phyloP scores from a whole-genome alignment of 495 filamentous ascomycete genomes.

The Penicillium salamii region DNA sequence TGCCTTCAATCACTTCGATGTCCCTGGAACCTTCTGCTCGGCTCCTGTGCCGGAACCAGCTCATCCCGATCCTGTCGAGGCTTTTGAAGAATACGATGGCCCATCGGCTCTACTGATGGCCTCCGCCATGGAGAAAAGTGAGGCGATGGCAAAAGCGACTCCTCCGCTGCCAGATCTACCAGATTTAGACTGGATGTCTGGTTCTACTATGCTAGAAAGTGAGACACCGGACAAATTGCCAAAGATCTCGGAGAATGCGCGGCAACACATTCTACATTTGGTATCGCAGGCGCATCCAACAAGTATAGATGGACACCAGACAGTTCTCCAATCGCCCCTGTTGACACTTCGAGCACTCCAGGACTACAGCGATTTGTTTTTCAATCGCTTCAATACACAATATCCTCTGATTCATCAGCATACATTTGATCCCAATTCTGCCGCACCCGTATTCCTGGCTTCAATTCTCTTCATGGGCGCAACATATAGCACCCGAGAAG shows the following conservation, averaged over 20 bases:
- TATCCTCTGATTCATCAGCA: conserved; percentile 54
- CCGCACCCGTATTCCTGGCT: conserved; percentile 46
- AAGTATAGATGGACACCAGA: conserved; percentile 37
- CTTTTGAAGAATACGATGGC: conserved; percentile 13
- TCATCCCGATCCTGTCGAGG: conserved; percentile 1
- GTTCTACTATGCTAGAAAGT: conserved; percentile 10
- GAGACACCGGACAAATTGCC: conserved; percentile 16
- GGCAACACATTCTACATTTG: conserved; percentile 39
- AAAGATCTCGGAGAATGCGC: conserved; percentile 29
- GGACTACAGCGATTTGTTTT: conserved; percentile 52
- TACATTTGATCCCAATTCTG: conserved; percentile 47
- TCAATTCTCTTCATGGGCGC: conserved; percentile 53
- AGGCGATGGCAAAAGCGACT: conserved; percentile 1
- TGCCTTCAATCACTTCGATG: conserved; percentile 32
- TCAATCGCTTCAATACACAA: conserved; percentile 51
- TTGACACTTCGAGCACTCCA: conserved; percentile 47
- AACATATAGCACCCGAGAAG: conserved; percentile 52
- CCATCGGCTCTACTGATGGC: conserved; percentile 21
- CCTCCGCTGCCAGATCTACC: conserved; percentile 6
- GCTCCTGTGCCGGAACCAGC: conserved; percentile 17
- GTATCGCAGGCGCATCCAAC: conserved; percentile 40
- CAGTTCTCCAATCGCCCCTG: conserved; percentile 43
- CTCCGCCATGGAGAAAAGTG: conserved; percentile 11
- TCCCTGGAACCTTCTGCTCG: conserved; percentile 26
- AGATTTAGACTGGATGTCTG: conserved; percentile 37